Evolutionary conservation across 768 basidiomycete genomes (phyloP).

Genomic region (Tulasnella calospora): DNA sequence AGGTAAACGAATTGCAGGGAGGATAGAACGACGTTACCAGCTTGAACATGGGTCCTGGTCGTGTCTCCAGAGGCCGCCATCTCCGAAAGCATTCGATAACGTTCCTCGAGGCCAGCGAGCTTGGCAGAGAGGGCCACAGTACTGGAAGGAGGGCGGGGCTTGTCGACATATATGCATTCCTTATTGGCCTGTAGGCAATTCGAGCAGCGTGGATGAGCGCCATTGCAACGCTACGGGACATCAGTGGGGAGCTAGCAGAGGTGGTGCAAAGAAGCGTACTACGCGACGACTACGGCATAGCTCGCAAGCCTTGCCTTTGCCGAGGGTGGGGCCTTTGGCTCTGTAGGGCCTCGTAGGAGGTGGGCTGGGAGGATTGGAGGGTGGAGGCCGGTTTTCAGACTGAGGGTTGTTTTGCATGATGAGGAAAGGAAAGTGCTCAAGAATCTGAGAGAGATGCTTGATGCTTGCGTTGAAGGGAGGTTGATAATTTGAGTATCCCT

Average conservation of each 20-base stretch:
- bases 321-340: background rate
- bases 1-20: background rate
- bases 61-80: background rate
- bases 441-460: background rate
- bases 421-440: background rate
- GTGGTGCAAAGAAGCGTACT: background rate
- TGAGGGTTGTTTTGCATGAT: background rate
- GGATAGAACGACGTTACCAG: background rate
- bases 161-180: background rate
- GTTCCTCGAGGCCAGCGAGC: background rate
- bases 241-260: background rate
- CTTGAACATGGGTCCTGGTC: background rate
- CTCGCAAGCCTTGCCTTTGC: constrained; percentile 5
- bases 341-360: background rate
- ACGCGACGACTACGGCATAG: background rate
- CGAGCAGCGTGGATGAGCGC: background rate
- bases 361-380: background rate
- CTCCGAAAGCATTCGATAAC: background rate
- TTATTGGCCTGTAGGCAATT: background rate
- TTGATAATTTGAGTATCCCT: background rate
- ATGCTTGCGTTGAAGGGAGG: background rate
- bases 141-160: background rate
- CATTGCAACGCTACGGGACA: background rate
- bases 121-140: background rate
- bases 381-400: background rate